Percentiles rank a stretch among this genome's conserved stretches.
phyloP scores from a whole-genome alignment of 2,329 filamentous ascomycete genomes.

The Fusarium siculi region DNA sequence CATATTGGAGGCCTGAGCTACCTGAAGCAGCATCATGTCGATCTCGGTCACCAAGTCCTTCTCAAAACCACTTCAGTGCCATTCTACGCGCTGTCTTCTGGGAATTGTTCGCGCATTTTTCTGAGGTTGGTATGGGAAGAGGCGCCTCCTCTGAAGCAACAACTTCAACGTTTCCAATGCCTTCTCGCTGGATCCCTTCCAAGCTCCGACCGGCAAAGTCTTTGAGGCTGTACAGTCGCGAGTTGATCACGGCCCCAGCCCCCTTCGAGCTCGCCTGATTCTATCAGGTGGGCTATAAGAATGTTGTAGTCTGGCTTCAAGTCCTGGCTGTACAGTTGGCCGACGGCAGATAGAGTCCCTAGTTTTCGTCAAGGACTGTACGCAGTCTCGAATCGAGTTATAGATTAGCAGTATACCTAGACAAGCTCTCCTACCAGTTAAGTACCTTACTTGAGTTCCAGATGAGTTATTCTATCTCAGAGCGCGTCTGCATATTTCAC shows the following conservation, averaged over 20 bases:
- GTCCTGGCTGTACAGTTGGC: background rate
- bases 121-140: rapidly evolving
- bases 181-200: background rate
- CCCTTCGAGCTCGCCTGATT: background rate
- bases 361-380: no score
- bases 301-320: rapidly evolving
- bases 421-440: background rate
- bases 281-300: rapidly evolving
- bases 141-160: rapidly evolving
- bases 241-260: rapidly evolving
- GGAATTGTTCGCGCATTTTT: background rate
- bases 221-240: background rate
- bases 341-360: no score
- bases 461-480: background rate
- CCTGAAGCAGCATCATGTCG: background rate
- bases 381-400: background rate
- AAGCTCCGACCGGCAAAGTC: background rate
- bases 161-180: rapidly evolving
- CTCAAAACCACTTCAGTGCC: background rate
- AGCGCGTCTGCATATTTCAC: background rate
- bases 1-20: background rate
- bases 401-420: background rate
- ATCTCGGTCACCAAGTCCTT: background rate
- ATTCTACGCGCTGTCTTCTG: background rate
- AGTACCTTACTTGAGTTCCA: background rate